Percentiles rank a stretch among this genome's conserved stretches.
Evolutionary conservation across 2,329 filamentous ascomycete species (phyloP).

Genomic region (Phaeosphaeriaceae sp.): DNA sequence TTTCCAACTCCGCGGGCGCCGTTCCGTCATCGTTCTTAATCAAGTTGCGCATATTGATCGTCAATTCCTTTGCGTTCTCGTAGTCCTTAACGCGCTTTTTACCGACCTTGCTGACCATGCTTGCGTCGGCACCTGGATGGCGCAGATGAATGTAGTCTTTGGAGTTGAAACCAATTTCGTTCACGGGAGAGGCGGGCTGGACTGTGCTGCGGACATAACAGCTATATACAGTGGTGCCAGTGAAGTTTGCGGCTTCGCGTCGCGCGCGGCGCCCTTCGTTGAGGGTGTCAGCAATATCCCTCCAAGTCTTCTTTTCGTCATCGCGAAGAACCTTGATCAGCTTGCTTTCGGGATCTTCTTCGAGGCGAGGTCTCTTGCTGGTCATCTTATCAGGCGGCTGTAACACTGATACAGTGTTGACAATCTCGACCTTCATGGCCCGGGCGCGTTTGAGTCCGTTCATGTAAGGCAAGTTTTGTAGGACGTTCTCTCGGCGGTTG

Average conservation of each 20-base stretch:
- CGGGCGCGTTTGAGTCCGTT: conserved; percentile 24
- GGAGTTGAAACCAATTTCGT: conserved; percentile 40
- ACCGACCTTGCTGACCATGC: conserved; percentile 17
- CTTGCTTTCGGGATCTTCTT: conserved; percentile 40
- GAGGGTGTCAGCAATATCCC: conserved; percentile 33
- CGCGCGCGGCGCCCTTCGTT: conserved; percentile 28
- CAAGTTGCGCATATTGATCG: conserved; percentile 26
- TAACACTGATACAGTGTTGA: conserved; percentile 18
- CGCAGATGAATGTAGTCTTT: conserved; percentile 44
- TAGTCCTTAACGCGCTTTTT: conserved; percentile 33
- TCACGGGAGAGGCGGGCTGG: conserved; percentile 22
- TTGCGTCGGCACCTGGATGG: conserved; percentile 15
- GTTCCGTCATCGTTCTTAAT: conserved; percentile 3
- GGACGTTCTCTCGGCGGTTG: not conserved
- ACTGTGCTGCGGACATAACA: conserved; percentile 44
- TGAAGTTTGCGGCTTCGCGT: conserved; percentile 28
- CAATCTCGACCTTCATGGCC: conserved; percentile 20
- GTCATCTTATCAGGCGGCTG: conserved; percentile 6
- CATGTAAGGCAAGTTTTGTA: conserved; percentile 5
- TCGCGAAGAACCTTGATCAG: conserved; percentile 42
- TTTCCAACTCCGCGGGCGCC: conserved; percentile 20
- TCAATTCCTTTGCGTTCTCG: conserved; percentile 27
- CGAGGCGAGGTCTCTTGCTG: not conserved
- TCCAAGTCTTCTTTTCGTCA: conserved; percentile 32
- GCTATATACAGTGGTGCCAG: conserved; percentile 42